Conservation (phyloP, 257 asterid species). For the Anisodus acutangulus region DNA sequence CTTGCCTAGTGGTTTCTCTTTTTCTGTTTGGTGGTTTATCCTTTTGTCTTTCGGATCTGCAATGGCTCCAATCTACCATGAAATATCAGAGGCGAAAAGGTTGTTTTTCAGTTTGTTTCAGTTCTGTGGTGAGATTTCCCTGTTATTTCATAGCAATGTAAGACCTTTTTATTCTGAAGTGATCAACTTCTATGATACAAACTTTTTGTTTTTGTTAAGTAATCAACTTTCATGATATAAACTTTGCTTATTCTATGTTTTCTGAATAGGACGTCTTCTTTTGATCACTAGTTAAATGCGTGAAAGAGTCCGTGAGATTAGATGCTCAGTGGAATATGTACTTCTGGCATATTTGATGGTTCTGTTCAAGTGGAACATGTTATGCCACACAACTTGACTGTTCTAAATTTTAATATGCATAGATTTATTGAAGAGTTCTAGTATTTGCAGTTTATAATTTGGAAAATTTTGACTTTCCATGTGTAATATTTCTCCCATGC, state of each 20-base stretch:
- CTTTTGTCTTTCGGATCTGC: background rate
- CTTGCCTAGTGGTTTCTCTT: background rate
- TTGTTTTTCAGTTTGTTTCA: background rate
- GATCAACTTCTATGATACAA: background rate
- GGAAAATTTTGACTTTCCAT: conserved; percentile 16
- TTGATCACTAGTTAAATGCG: background rate
- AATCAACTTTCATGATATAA: background rate
- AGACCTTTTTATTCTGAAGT: background rate
- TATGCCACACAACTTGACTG: background rate
- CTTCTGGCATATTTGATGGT: background rate
- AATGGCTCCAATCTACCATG: conserved; percentile 14
- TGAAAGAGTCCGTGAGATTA: background rate
- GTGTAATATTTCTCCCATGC: conserved; percentile 26
- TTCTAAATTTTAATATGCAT: background rate
- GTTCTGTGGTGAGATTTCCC: conserved; percentile 10
- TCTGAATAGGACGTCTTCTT: background rate
- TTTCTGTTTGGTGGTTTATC: background rate
- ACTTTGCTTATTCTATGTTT: background rate
- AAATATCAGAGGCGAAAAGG: background rate
- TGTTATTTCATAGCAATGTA: background rate
- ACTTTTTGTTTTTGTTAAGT: background rate
- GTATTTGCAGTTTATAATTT: conserved; percentile 15
- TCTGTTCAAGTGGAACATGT: conserved; percentile 14
- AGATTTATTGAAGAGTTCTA: background rate
- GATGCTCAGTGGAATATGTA: conserved; percentile 15